phyloP scores from a whole-genome alignment of 2,329 filamentous ascomycete species.

The Coniochaeta sp. region DNA sequence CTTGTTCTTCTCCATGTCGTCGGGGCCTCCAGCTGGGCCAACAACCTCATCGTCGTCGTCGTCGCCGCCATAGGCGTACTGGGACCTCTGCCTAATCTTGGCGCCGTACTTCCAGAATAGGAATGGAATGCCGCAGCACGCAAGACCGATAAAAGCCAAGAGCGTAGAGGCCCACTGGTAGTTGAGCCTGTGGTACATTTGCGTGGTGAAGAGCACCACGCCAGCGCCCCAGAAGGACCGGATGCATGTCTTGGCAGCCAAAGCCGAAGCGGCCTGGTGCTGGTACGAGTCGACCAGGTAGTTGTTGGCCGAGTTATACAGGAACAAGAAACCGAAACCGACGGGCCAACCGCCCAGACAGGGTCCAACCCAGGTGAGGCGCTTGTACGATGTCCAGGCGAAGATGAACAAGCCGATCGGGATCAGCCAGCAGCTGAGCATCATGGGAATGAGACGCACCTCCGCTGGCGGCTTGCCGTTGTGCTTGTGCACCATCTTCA shows the following conservation, averaged over 20 bases:
- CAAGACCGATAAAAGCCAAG: slow-evolving; percentile 65
- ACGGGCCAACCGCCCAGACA: slow-evolving; percentile 63
- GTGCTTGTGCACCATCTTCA: slow-evolving; percentile 53
- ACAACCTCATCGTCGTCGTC: slow-evolving; percentile 28
- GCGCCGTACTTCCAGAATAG: slow-evolving; percentile 74
- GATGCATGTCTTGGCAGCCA: slow-evolving; percentile 76
- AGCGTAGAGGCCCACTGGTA: slow-evolving; percentile 71
- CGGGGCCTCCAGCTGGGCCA: slow-evolving; percentile 9
- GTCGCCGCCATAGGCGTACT: slow-evolving; percentile 64
- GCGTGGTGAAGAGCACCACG: slow-evolving; percentile 70
- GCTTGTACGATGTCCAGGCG: slow-evolving; percentile 55
- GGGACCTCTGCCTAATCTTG: slow-evolving; percentile 58
- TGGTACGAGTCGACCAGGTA: slow-evolving; percentile 60
- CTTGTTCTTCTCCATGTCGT: slow-evolving; percentile 31
- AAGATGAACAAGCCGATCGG: slow-evolving; percentile 51
- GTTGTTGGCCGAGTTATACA: slow-evolving; percentile 74
- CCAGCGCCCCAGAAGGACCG: slow-evolving; percentile 73
- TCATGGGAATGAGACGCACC: slow-evolving; percentile 74
- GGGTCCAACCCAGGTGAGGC: slow-evolving; percentile 64
- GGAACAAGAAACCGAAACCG: slow-evolving; percentile 76
- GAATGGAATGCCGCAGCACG: slow-evolving; percentile 76
- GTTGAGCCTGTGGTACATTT: slow-evolving; percentile 69
- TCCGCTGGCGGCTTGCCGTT: slow-evolving; percentile 71
- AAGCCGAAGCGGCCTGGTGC: slow-evolving; percentile 69
- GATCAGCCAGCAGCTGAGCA: slow-evolving; percentile 66